Base-by-base conservation (phyloP, 306 rosid genomes). In the Citrullus amarus region DNA sequence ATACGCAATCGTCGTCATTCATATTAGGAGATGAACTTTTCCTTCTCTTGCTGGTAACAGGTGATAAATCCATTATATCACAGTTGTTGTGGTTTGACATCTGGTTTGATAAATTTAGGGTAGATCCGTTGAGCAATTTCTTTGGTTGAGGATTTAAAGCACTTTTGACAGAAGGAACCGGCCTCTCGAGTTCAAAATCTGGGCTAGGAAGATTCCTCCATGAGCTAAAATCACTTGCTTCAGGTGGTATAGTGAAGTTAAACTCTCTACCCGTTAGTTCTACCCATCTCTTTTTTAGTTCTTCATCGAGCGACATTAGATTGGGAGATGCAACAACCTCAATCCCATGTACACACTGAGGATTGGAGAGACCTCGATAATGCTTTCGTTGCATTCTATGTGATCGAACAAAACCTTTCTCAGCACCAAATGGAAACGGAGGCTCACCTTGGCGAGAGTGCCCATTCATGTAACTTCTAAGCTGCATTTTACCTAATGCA, bases 391-490 rank as follows among this genome's bases (percentile, higher is more conserved):
- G 98, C 98, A 94, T 94, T 90, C 98, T 80, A 82, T 94, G 98
- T 32, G 98, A 94, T 12, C 97, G 89, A 76, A 85, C 96, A 69
- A 94, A 94, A 39, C 98, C 98, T 83, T 83, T 94, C 83, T 92
- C 91, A 38, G 81, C 91, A 51, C 96, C 88, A 51, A 94, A 94
- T 2, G 98, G 98, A 79, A 94, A 94, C 0, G 93, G 87, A 14
- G 91, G 96, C 83, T 94, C 98, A 58, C 98, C 98, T 87, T 94
- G 97, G 74, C 98, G 97, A 79, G 98, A 92, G 85, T 92, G 98
- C 50, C 98, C 98, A 41, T 94, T 94, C 98, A 94, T 94, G 89
- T 87, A 94, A 82, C 97, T 94, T 85, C 98, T 89, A 25, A 94
- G 90, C 89, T 94, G 98, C 98, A 94, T 94, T 91, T 94, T 94